A percentile compares a stretch with the other conserved stretches of the same genome.
These are phyloP conservation scores for Alternaria consortialis DNA, from an alignment of 2,329 filamentous ascomycete genomes.

Conservation along the genomic window DNA sequence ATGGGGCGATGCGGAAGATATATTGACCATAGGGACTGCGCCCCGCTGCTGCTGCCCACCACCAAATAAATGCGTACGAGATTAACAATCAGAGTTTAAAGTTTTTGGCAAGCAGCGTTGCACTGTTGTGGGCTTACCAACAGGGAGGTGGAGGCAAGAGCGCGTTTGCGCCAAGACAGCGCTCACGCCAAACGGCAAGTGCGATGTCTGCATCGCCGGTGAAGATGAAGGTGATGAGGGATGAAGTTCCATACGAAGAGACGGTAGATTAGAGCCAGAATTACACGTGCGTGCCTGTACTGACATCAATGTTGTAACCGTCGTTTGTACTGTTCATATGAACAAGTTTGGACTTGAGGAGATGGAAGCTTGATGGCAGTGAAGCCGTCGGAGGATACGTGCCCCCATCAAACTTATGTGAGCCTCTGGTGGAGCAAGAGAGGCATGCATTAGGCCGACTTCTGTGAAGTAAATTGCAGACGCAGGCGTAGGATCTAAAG, in stretches of 20 bases:
- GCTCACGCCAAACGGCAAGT: constrained; percentile 1
- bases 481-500: not conserved
- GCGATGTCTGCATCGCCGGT: not conserved
- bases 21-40: not conserved
- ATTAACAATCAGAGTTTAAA: not conserved
- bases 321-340: not conserved
- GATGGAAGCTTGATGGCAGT: not conserved
- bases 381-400: not conserved
- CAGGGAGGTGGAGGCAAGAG: constrained; percentile 14
- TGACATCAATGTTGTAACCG: not conserved
- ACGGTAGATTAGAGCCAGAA: not conserved
- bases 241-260: too few relatives aligned
- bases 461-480: not conserved
- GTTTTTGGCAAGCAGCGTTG: not conserved
- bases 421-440: not conserved
- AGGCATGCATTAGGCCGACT: not conserved
- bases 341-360: not conserved
- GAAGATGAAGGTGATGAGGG: not conserved
- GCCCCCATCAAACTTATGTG: not conserved
- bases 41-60: not conserved
- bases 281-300: not conserved
- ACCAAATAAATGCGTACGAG: not conserved
- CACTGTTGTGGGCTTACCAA: not conserved
- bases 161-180: constrained; percentile 24
- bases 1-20: constrained; percentile 10